These are phyloP conservation scores for Pachysolen tannophilus DNA, from an alignment of 805 yeast species.

Conservation along the genomic window DNA sequence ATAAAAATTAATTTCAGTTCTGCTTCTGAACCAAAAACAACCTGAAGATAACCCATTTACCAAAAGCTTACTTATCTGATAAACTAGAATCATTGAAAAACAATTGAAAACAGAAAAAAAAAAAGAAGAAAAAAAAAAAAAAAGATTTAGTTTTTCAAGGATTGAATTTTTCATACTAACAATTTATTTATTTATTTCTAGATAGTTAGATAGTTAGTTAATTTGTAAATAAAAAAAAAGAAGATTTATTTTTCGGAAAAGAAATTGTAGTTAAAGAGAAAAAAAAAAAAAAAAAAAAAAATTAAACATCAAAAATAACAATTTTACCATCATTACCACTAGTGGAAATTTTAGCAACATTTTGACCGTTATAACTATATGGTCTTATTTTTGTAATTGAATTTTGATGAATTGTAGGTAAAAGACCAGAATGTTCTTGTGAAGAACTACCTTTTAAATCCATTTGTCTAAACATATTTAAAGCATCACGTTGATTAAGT, in stretches of 20 bases:
- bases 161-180: not conserved
- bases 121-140: not conserved
- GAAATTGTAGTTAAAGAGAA: not conserved
- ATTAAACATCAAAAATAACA: constrained; percentile 60
- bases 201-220: too few species aligned
- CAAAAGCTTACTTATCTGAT: constrained; percentile 49
- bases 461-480: constrained; percentile 91
- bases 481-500: constrained; percentile 64
- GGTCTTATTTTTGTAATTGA: constrained; percentile 65
- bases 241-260: not conserved
- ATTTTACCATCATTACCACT: constrained; percentile 91
- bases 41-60: constrained; percentile 71
- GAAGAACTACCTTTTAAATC: constrained; percentile 82
- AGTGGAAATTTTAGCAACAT: constrained; percentile 54
- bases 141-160: constrained; percentile 1
- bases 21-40: constrained; percentile 84
- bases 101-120: too few species aligned
- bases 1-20: constrained; percentile 71
- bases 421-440: constrained; percentile 32
- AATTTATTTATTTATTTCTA: constrained; percentile 1
- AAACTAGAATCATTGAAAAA: constrained; percentile 1
- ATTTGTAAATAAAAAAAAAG: not conserved
- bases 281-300: not conserved
- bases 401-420: constrained; percentile 84
- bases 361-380: constrained; percentile 29